Evolutionary conservation across 2,329 filamentous ascomycete species (phyloP).

Genomic region (Pestalotiopsis sp.): DNA sequence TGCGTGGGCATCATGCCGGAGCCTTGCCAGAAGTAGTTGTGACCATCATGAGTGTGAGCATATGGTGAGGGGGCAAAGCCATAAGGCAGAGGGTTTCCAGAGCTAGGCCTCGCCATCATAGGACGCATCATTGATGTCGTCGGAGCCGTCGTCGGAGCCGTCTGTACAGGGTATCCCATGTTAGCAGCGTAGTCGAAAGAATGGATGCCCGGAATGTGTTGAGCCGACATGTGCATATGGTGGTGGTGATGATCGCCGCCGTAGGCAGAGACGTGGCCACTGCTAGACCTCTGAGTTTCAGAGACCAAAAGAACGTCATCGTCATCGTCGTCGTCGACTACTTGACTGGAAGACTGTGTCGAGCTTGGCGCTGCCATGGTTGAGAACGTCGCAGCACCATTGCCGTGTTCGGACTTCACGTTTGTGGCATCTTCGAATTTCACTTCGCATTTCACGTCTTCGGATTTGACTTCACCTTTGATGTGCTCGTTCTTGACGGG

Average conservation of each 20-base stretch:
- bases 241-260: slow-evolving; percentile 19
- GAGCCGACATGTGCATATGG: slow-evolving; percentile 11
- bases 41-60: slow-evolving; percentile 24
- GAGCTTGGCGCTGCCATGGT: slow-evolving; percentile 7
- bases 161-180: slow-evolving; percentile 25
- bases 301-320: slow-evolving; percentile 31
- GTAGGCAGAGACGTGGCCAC: slow-evolving; percentile 15
- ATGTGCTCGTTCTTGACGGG: slow-evolving; percentile 34
- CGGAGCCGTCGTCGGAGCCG: slow-evolving; percentile 13
- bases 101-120: slow-evolving; percentile 12
- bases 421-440: slow-evolving; percentile 22
- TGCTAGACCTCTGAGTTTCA: slow-evolving; percentile 22
- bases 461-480: slow-evolving; percentile 32
- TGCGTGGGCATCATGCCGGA: slow-evolving; percentile 11
- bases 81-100: slow-evolving; percentile 23
- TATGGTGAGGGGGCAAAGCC: slow-evolving; percentile 22
- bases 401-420: slow-evolving; percentile 29
- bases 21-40: slow-evolving; percentile 25
- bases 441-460: slow-evolving; percentile 1
- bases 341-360: slow-evolving; percentile 7
- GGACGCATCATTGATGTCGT: slow-evolving; percentile 10
- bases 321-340: slow-evolving; percentile 21
- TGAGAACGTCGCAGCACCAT: slow-evolving; percentile 16
- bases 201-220: slow-evolving; percentile 21
- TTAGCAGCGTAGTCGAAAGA: slow-evolving; percentile 31